These are phyloP conservation scores for Mycena pura DNA, from an alignment of 768 basidiomycete genomes.

Conservation along the genomic window DNA sequence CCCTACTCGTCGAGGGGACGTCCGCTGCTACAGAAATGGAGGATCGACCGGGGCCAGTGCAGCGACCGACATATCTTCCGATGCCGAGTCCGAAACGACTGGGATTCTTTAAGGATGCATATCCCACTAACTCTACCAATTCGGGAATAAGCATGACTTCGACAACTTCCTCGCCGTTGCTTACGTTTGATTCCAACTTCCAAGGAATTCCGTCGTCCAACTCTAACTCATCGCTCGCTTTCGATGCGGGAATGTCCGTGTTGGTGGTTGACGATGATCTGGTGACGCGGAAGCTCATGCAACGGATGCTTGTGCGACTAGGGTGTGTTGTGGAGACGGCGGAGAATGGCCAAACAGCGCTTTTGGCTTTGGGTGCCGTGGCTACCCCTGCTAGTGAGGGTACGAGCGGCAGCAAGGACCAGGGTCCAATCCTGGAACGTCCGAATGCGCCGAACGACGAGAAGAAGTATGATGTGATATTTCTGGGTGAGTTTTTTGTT, in stretches of 20 bases:
- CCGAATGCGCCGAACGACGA: slow-evolving; percentile 34
- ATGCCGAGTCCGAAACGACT: slow-evolving; percentile 29
- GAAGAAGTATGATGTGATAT: slow-evolving; percentile 54
- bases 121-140: slow-evolving; percentile 18
- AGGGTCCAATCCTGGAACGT: slow-evolving; percentile 47
- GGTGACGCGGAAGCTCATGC: slow-evolving; percentile 83
- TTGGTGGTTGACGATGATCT: slow-evolving; percentile 87
- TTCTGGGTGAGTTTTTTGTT: slow-evolving; percentile 36
- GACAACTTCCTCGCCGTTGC: slow-evolving; percentile 37
- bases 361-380: slow-evolving; percentile 66
- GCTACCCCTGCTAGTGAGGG: slow-evolving; percentile 49
- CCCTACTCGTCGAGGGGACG: background rate
- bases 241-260: slow-evolving; percentile 65
- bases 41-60: background rate
- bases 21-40: background rate
- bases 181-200: slow-evolving; percentile 46
- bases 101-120: slow-evolving; percentile 16
- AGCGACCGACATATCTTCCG: slow-evolving; percentile 27
- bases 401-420: slow-evolving; percentile 30
- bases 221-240: slow-evolving; percentile 43
- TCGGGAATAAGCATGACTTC: slow-evolving; percentile 16
- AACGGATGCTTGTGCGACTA: slow-evolving; percentile 74
- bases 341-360: slow-evolving; percentile 82
- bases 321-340: slow-evolving; percentile 82
- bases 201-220: slow-evolving; percentile 46